Conservation (phyloP, 116 monocot species). For the Trichopus zeylanicus region DNA sequence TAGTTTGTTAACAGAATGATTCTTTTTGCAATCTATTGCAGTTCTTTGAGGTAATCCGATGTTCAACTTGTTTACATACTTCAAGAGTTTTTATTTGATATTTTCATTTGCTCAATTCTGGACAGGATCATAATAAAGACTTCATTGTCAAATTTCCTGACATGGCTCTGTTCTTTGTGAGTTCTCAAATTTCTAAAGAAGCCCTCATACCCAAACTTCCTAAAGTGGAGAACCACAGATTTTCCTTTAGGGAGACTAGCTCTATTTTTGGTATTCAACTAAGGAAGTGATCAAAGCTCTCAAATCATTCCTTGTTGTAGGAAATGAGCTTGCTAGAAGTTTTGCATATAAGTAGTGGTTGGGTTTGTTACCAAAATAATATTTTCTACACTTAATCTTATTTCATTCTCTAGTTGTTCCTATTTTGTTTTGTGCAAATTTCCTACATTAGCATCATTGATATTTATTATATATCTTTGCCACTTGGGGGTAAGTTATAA, state of each 20-base stretch:
- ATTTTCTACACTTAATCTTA: too few relatives aligned
- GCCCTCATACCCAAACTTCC: constrained; percentile 8
- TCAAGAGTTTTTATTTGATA: neutral
- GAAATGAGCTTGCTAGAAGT: constrained; percentile 46
- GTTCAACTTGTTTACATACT: too few relatives aligned
- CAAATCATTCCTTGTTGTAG: constrained; percentile 61
- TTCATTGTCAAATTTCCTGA: constrained; percentile 86
- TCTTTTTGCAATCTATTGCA: too few relatives aligned
- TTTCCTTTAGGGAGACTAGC: constrained; percentile 55
- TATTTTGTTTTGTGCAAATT: too few relatives aligned
- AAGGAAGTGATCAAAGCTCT: constrained; percentile 64
- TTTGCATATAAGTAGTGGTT: constrained; percentile 56
- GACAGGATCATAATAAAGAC: constrained; percentile 88
- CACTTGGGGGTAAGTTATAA: too few relatives aligned
- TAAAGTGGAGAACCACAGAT: constrained; percentile 20
- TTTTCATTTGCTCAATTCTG: neutral
- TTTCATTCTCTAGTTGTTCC: too few relatives aligned
- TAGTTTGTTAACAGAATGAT: too few relatives aligned
- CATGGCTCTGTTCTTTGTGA: constrained; percentile 22
- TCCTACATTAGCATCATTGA: too few relatives aligned
- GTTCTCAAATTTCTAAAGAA: constrained; percentile 16
- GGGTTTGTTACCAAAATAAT: too few relatives aligned
- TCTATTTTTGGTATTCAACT: constrained; percentile 86
- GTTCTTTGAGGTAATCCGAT: too few relatives aligned
- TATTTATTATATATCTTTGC: too few relatives aligned